Conservation (phyloP, 2,329 filamentous ascomycete genomes). For the Teratosphaeria epicoccoides region DNA sequence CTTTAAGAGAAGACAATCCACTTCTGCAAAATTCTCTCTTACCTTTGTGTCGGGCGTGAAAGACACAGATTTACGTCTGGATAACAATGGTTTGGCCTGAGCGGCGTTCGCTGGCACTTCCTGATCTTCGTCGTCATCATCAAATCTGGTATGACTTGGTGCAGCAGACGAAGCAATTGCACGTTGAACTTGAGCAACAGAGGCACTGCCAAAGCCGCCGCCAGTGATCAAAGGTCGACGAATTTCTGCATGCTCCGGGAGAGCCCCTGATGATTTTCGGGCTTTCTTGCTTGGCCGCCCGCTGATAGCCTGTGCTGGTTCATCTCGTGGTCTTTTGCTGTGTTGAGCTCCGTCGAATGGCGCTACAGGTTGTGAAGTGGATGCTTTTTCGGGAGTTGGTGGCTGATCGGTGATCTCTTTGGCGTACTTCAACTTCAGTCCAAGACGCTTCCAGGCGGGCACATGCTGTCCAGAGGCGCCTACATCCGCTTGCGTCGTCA, state of each 20-base stretch:
- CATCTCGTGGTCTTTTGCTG: neutral
- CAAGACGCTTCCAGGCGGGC: conserved; percentile 51
- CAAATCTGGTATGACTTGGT: conserved; percentile 7
- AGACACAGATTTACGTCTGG: conserved; percentile 46
- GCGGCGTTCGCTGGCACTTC: conserved; percentile 2
- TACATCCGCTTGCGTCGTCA: conserved; percentile 27
- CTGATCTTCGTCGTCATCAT: conserved; percentile 12
- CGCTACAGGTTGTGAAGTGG: neutral
- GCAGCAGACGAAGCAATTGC: conserved; percentile 4
- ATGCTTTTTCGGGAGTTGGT: conserved; percentile 1
- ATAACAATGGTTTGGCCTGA: neutral
- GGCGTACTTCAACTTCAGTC: conserved; percentile 48
- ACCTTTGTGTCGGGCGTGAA: conserved; percentile 55
- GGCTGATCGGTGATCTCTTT: conserved; percentile 22
- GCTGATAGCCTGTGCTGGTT: neutral
- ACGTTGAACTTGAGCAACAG: neutral
- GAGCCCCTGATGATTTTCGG: neutral
- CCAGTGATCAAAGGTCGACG: neutral
- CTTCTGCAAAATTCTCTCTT: neutral
- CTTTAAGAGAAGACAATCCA: too few species aligned
- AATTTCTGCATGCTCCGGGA: neutral
- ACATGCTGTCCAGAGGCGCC: conserved; percentile 23
- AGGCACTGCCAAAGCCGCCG: neutral
- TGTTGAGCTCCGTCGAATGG: neutral
- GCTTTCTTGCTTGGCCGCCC: neutral